phyloP scores from a whole-genome alignment of 352 stramenopile genomes.

The Pythium brachiatum region DNA sequence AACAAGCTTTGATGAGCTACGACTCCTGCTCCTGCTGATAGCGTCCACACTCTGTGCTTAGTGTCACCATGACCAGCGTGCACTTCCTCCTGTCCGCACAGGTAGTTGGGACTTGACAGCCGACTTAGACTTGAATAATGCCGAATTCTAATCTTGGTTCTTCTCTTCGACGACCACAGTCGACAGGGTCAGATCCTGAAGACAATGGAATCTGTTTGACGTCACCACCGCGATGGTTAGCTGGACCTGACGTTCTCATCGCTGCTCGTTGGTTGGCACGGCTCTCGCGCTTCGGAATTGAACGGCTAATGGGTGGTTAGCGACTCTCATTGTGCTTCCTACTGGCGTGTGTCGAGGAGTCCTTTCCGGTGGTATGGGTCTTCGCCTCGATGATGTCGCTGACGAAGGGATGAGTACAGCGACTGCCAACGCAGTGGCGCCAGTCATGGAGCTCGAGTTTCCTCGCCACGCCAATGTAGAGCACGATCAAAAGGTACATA shows the following conservation, averaged over 20 bases:
- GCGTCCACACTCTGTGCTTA: no score
- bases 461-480: constrained; percentile 19
- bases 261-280: background rate
- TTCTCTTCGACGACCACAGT: no score
- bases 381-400: constrained; percentile 6
- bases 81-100: no score
- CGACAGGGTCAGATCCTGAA: background rate
- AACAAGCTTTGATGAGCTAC: no score
- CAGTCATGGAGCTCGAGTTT: constrained; percentile 12
- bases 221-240: background rate
- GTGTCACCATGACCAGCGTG: no score
- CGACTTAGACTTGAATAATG: no score
- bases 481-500: constrained; percentile 22
- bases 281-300: no score
- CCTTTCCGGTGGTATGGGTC: constrained; percentile 13
- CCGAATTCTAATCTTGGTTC: no score
- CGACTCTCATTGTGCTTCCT: background rate
- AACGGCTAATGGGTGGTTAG: background rate
- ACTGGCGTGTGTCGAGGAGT: background rate
- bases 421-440: background rate
- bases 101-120: no score
- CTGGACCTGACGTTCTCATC: background rate
- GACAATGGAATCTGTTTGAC: background rate
- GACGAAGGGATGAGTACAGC: background rate
- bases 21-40: no score